Evolutionary conservation across 345 rosid species (phyloP).

Genomic region (Boechera stricta): DNA sequence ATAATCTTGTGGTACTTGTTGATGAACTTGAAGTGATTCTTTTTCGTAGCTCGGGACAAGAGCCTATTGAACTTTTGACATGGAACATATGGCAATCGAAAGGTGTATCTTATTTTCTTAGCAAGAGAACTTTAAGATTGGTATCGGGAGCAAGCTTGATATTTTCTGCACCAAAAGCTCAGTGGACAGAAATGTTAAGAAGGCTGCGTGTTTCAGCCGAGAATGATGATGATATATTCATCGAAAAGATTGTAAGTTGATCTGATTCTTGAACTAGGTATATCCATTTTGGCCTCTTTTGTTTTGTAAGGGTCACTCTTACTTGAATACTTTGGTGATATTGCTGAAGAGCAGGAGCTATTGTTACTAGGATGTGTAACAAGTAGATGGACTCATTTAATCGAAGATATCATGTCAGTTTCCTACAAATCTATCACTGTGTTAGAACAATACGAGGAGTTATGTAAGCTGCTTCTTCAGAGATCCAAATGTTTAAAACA

Average conservation of each 20-base stretch:
- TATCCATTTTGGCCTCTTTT: slow-evolving; percentile 4
- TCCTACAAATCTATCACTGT: slow-evolving; percentile 56
- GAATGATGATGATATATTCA: slow-evolving; percentile 45
- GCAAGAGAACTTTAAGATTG: slow-evolving; percentile 69
- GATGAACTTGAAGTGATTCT: slow-evolving; percentile 9
- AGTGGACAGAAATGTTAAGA: slow-evolving; percentile 67
- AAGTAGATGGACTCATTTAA: slow-evolving; percentile 60
- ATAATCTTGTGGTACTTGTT: not conserved
- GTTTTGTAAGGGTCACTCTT: slow-evolving; percentile 6
- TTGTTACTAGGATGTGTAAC: slow-evolving; percentile 70
- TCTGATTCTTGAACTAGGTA: slow-evolving; percentile 16
- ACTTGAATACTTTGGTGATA: slow-evolving; percentile 24
- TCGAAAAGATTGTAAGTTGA: slow-evolving; percentile 61
- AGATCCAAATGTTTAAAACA: slow-evolving; percentile 46
- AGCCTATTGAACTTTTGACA: slow-evolving; percentile 50
- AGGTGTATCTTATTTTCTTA: slow-evolving; percentile 64
- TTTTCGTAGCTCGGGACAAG: slow-evolving; percentile 32
- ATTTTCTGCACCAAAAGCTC: slow-evolving; percentile 65
- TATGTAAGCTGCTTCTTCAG: slow-evolving; percentile 56
- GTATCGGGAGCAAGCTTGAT: slow-evolving; percentile 78
- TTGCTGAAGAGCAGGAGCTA: slow-evolving; percentile 63
- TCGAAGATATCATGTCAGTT: slow-evolving; percentile 64
- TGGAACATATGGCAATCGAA: slow-evolving; percentile 70
- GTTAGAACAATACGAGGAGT: slow-evolving; percentile 61
- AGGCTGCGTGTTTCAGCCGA: slow-evolving; percentile 47